phyloP scores from a whole-genome alignment of 306 rosid species.

The Corylus americana region DNA sequence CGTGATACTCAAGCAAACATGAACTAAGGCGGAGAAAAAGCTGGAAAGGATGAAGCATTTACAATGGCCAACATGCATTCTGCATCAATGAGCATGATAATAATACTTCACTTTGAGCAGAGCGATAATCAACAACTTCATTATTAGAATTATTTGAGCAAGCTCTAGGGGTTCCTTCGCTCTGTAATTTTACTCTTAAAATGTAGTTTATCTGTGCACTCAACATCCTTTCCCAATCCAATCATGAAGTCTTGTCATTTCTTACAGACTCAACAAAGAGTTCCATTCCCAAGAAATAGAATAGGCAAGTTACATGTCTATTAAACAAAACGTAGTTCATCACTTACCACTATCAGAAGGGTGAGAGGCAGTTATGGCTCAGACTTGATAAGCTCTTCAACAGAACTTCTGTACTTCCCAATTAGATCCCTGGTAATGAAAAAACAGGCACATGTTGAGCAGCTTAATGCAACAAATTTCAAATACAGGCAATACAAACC shows the following conservation, averaged over 20 bases:
- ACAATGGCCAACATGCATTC: neutral
- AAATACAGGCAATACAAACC: constrained; percentile 42
- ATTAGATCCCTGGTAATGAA: constrained; percentile 59
- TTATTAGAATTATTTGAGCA: no score
- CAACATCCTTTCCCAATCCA: neutral
- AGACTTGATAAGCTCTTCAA: constrained; percentile 69
- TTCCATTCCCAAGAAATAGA: neutral
- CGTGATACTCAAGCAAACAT: neutral
- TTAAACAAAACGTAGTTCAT: constrained; percentile 6
- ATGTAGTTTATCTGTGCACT: neutral
- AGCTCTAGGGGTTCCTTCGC: no score
- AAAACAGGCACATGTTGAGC: constrained; percentile 15
- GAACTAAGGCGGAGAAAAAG: neutral
- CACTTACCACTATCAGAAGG: constrained; percentile 24
- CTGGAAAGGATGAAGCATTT: neutral
- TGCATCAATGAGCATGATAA: neutral
- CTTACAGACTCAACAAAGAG: neutral
- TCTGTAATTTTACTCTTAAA: no score
- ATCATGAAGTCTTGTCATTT: neutral
- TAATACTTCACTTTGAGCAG: neutral
- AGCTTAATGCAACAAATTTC: constrained; percentile 12
- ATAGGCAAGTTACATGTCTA: neutral
- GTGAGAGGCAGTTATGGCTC: constrained; percentile 41
- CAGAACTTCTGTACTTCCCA: constrained; percentile 63
- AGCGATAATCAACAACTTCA: neutral